Evolutionary conservation across 1,284 basidiomycete genomes (phyloP), one percentile per base, ranked within the genome.

Genomic region (Phlebopus sp.): DNA sequence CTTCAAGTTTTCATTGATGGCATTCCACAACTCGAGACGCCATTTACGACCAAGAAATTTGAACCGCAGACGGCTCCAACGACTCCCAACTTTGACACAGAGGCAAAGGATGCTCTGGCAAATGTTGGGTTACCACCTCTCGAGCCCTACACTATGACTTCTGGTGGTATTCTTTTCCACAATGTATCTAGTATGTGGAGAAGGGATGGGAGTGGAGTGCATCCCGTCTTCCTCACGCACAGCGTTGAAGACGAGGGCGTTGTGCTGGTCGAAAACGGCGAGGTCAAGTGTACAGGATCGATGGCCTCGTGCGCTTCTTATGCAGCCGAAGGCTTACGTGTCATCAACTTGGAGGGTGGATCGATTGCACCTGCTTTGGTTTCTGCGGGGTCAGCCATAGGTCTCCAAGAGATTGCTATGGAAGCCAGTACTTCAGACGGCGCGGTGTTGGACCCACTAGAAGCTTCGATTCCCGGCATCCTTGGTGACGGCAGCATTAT

Each of bases 371-470:
- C 83, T 4, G 80, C 76, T 0, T 65, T 86, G 14, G 71, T 80
- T n/a, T 77, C 82, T 2, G 76, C 72, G 43, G 84, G 82, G 2
- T 73, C 79, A 11, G 69, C 75, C 3, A 68, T 88, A 11, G 86
- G 84, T 6, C 65, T 86, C 41, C 71, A 79, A 54, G 76, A 82
- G 49, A 86, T 89, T 37, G 58, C 71, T 1, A 60, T 71, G 47
- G 91, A 93, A 60, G 56, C 66, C 7, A 79, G 77, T 1, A 91
- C 90, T 0, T 73, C 71, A 30, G 89, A 92, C 59, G 90, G 90
- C 3, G 30, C 54, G 34, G 70, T 81, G 7, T 70, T 69, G 37
- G 83, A 86, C 55, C 75, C 78, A 2, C 58, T 87, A 25, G 52
- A 63, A 11, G 61, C 62, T 34, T 53, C 57, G 19, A 62, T 79